Evolutionary conservation across 768 basidiomycete species (phyloP).

Genomic region (Collybia sordida): DNA sequence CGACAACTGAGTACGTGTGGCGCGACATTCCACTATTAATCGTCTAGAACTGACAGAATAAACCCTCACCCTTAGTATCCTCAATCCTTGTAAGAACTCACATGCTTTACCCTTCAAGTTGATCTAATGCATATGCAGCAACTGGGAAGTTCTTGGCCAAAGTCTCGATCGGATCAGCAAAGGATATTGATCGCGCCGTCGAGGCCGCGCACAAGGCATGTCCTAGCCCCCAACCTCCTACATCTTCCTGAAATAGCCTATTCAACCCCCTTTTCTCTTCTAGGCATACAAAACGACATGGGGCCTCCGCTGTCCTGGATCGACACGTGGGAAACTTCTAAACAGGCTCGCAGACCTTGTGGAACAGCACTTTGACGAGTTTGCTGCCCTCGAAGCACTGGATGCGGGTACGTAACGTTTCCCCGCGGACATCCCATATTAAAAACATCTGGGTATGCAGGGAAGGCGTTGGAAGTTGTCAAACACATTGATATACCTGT

Average conservation of each 20-base stretch:
- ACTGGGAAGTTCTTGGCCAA: background rate
- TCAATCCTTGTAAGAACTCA: background rate
- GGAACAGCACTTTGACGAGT: conserved; percentile 50
- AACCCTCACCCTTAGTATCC: background rate
- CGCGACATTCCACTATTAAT: conserved; percentile 23
- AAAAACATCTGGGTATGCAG: conserved; percentile 3
- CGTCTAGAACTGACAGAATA: too few species aligned
- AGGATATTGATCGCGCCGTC: background rate
- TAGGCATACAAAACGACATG: conserved; percentile 45
- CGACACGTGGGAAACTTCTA: conserved; percentile 47
- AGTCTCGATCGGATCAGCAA: conserved; percentile 1
- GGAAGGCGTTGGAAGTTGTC: conserved; percentile 37
- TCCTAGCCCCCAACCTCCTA: background rate
- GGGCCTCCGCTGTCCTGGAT: conserved; percentile 54
- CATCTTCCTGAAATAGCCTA: too few species aligned
- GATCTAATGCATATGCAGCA: background rate
- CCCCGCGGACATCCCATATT: background rate
- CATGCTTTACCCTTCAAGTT: background rate
- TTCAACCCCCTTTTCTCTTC: background rate
- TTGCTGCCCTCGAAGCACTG: conserved; percentile 60
- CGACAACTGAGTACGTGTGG: conserved; percentile 26
- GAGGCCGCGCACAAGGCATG: background rate
- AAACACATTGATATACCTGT: conserved; percentile 43
- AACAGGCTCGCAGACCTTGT: conserved; percentile 56
- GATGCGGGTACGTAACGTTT: conserved; percentile 46